These are phyloP conservation scores for Glycyrrhiza uralensis DNA, from an alignment of 306 rosid species.

Conservation along the genomic window DNA sequence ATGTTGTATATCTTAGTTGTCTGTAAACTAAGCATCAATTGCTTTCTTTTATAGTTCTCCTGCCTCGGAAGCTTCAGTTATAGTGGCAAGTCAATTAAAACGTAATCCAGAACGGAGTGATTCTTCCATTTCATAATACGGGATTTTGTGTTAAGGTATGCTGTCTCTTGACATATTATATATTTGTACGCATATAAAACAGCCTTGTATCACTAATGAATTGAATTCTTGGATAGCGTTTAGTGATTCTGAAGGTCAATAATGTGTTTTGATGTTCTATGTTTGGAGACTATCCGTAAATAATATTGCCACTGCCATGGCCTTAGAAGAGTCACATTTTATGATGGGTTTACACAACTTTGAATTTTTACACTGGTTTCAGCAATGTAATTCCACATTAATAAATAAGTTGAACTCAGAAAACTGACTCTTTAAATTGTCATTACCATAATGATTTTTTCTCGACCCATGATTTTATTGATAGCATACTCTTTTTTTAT, in stretches of 20 bases:
- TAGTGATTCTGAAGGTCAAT: constrained; percentile 1
- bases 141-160: constrained; percentile 38
- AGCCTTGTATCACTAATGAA: background rate
- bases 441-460: background rate
- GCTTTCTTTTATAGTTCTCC: constrained; percentile 50
- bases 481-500: background rate
- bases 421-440: background rate
- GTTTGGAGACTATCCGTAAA: background rate
- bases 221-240: background rate
- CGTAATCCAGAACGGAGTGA: constrained; percentile 17
- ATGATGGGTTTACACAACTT: background rate
- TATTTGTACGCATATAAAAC: background rate
- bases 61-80: constrained; percentile 45
- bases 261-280: background rate
- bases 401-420: background rate
- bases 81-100: constrained; percentile 21
- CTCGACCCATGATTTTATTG: background rate
- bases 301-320: background rate
- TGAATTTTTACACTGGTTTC: background rate
- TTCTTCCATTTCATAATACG: constrained; percentile 16
- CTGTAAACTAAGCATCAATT: constrained; percentile 13
- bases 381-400: background rate
- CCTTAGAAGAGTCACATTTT: background rate
- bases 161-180: background rate
- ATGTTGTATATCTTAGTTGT: constrained; percentile 4